A percentile compares a stretch with the other conserved stretches of the same genome.
Conservation (phyloP, 176 grass and related monocot genomes). For the Oryza glumipatula region DNA sequence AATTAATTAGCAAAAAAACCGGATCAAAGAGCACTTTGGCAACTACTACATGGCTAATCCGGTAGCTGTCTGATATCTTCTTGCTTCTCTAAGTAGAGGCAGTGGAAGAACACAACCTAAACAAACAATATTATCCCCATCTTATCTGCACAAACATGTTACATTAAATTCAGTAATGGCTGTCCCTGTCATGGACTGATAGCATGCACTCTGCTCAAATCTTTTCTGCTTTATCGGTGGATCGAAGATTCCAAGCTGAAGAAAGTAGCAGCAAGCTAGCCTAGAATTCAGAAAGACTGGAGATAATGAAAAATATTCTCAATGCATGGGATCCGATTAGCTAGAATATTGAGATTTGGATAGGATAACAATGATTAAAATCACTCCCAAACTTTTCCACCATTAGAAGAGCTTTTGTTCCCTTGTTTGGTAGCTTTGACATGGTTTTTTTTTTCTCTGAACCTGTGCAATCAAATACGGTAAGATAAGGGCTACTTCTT, state of each 20-base stretch:
- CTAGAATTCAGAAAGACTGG: constrained; percentile 37
- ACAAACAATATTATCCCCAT: constrained; percentile 57
- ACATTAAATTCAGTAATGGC: constrained; percentile 42
- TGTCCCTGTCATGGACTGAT: constrained; percentile 45
- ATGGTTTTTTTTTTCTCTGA: constrained; percentile 1
- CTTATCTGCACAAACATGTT: constrained; percentile 55
- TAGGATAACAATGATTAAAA: constrained; percentile 56
- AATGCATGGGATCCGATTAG: constrained; percentile 39
- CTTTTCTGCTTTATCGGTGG: constrained; percentile 54
- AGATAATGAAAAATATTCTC: constrained; percentile 49
- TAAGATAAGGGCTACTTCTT: not conserved
- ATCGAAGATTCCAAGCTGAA: constrained; percentile 48
- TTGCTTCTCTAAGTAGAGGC: constrained; percentile 8
- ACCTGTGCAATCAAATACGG: constrained; percentile 17
- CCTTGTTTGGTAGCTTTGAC: constrained; percentile 44
- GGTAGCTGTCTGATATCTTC: constrained; percentile 36
- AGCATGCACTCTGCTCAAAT: constrained; percentile 46
- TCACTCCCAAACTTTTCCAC: constrained; percentile 16
- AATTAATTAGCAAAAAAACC: not conserved
- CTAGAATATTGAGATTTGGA: constrained; percentile 37
- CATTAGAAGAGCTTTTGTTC: not conserved
- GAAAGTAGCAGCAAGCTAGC: constrained; percentile 26
- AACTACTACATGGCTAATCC: constrained; percentile 27
- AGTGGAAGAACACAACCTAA: constrained; percentile 38
- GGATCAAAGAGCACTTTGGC: not conserved